Conservation (phyloP, 192 early-diverging fungal species). For the Linnemannia exigua region DNA sequence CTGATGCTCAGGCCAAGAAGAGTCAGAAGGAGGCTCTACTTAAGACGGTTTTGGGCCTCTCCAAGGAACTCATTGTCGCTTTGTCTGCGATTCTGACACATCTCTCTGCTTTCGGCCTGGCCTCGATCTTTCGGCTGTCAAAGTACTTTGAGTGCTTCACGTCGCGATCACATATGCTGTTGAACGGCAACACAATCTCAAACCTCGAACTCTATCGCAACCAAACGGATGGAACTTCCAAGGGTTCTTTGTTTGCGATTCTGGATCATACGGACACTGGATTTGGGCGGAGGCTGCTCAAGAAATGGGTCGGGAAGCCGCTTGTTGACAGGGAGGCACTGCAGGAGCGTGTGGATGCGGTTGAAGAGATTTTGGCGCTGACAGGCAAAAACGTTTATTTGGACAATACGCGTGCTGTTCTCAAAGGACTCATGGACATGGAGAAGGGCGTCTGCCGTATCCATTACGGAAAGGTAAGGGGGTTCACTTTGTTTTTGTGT, state of each 20-base stretch:
- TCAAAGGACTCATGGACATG: slow-evolving; percentile 72
- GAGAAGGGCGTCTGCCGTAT: slow-evolving; percentile 77
- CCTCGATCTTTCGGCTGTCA: slow-evolving; percentile 66
- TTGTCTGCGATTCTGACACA: slow-evolving; percentile 73
- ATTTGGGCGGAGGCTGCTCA: slow-evolving; percentile 75
- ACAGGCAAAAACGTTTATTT: slow-evolving; percentile 44
- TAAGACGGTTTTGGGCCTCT: slow-evolving; percentile 38
- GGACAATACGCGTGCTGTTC: slow-evolving; percentile 41
- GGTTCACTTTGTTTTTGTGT: neutral
- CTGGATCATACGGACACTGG: slow-evolving; percentile 77
- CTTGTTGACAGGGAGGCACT: slow-evolving; percentile 67
- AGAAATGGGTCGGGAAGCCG: slow-evolving; percentile 79
- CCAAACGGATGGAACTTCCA: slow-evolving; percentile 56
- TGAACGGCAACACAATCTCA: slow-evolving; percentile 75
- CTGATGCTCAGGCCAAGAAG: neutral
- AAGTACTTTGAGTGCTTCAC: slow-evolving; percentile 74
- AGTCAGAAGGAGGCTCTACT: slow-evolving; percentile 41
- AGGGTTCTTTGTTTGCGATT: slow-evolving; percentile 68
- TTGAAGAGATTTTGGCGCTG: slow-evolving; percentile 67
- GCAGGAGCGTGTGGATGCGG: slow-evolving; percentile 70
- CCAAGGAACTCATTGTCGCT: slow-evolving; percentile 37
- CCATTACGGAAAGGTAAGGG: slow-evolving; percentile 71
- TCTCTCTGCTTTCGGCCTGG: slow-evolving; percentile 73
- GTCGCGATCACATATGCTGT: slow-evolving; percentile 69
- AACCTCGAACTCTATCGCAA: slow-evolving; percentile 78